Base-by-base conservation (phyloP, 2,329 filamentous ascomycete genomes). In the Botrytis aclada region DNA sequence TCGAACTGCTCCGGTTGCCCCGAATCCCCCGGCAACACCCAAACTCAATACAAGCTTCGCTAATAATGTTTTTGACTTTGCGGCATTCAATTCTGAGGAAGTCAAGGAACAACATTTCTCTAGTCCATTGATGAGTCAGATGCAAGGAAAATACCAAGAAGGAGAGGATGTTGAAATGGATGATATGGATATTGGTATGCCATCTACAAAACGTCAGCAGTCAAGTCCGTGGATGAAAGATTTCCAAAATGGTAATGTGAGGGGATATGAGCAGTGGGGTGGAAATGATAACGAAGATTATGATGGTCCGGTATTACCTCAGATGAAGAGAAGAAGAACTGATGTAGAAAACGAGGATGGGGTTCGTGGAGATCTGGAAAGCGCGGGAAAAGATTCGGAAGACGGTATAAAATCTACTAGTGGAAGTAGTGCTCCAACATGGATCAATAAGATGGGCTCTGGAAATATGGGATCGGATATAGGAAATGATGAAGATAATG, bases 1-100 rank as follows among this genome's bases (percentile, higher is more conserved):
- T 51, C 67, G 45, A 71, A 29, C 51, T 29, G 14, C 14, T 6
- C 14, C 16, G 0, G n/a, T 7, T 56, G 14, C 47, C 12, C 5
- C 47, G 2, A 51, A 51, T 56, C 3, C 51, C n/a, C 12, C 67
- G 1, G 22, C 72, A 32, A 74, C 72, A 16, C 73, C 75, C 58
- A 74, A 75, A 65, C 37, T 73, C 51, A 64, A 70, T 14, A 75
- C 74, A 12, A 80, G 76, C 66, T 79, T 80, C 61, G 74, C 74
- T 8, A 74, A 78, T 56, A 75, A 64, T 8, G 20, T 79, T 5
- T 77, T 79, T 56, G 77, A 78, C 66, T 80, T 78, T 58, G 74
- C 73, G 14, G 74, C 76, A 10, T 79, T 75, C 7, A 60, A 73
- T 67, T 64, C 63, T 32, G 66, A 65, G 29, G n/a, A 70, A 60